Evolutionary conservation across 441 rosid genomes (phyloP), one percentile per base, ranked within the genome.

Genomic region (Gossypium davidsonii): DNA sequence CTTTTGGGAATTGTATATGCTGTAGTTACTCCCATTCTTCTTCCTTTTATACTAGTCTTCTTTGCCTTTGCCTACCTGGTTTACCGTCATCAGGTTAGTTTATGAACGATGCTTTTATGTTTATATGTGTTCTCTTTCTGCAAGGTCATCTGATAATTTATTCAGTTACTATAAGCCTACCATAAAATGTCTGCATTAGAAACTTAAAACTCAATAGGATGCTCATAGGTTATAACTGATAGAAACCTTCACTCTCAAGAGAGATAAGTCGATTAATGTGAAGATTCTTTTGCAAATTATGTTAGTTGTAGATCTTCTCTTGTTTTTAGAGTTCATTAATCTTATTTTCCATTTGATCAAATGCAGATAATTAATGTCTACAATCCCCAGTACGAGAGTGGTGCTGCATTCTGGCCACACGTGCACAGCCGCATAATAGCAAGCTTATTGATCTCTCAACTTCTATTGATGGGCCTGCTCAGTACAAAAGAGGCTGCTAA

Each of bases 341-440:
- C 58, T 61, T 12, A 72, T 72, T 12, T 28, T 9, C 60, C 44
- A 48, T 56, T 59, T 71, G 20, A 66, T 68, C 67, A 55, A 21
- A 9, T 63, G 87, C 90, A 94, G 98, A 84, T 94, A 66, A 86
- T 94, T 42, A 94, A 92, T 73, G 98, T 94, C 56, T 94, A 92
- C 85, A 85, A 89, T 76, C 97, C 89, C 80, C 89, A 82, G 42
- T 94, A 94, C 26, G 98, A 94, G 79, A 92, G 98, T 74, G 95
- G 90, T 26, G 97, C 90, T 53, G 98, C 98, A n/a, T 94, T 94
- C 82, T 94, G 98, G 98, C 98, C 98, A 0, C 98, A 94, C 18
- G 90, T 94, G 75, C 97, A 94, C 78, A 88, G 91, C 76, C 88
- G 97, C 71, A 89, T 94, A 70, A 67, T 92, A 2, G 97, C 91